Base-by-base conservation (phyloP, 2,329 filamentous ascomycete genomes). In the Colletotrichum eleusines region DNA sequence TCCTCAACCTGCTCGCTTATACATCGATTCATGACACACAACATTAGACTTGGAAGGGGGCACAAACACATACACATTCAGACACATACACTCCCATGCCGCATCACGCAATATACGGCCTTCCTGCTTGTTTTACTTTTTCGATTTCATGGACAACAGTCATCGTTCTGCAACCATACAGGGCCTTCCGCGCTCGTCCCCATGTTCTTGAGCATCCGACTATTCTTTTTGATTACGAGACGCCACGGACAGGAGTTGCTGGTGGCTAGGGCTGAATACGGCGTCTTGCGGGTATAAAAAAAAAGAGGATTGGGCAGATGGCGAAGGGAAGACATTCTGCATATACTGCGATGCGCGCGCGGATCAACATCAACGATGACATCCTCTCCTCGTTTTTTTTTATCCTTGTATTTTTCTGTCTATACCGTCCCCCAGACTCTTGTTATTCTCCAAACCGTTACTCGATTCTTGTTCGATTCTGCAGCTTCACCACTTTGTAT, bases 11-110 rank as follows among this genome's bases (percentile, higher is more conserved):
- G 59, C 66, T 61, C 28, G 46, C 55, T 62, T 59, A 50, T 63
- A 63, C 53, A 42, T 66, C 50, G 69, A 71, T 46, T 70, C n/a
- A 70, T 70, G 68, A 69, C 58, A 68, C 55, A 38, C 20, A 69
- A 70, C 50, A 59, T 42, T 71, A 71, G 69, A 71, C 51, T 71
- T 57, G 58, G 51, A n/a, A n/a, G 31, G 50, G 57, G 57, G 31
- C 51, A 33, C 28, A 33, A 20, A 33, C 50, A 33, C 18, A 53
- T 28, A 53, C 50, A 53, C 28, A 53, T 28, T 9, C 50, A 53
- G 7, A 53, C 51, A 54, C 18, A 54, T 2, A 23, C 5, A 54
- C 31, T 33, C 28, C 12, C 42, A 58, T 64, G 58, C 63, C 57
- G 55, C 51, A 67, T 50, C 44, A 70, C 23, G 68, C 68, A 63